phyloP scores from a whole-genome alignment of 345 rosid species.

The Rubroshorea leprosula region DNA sequence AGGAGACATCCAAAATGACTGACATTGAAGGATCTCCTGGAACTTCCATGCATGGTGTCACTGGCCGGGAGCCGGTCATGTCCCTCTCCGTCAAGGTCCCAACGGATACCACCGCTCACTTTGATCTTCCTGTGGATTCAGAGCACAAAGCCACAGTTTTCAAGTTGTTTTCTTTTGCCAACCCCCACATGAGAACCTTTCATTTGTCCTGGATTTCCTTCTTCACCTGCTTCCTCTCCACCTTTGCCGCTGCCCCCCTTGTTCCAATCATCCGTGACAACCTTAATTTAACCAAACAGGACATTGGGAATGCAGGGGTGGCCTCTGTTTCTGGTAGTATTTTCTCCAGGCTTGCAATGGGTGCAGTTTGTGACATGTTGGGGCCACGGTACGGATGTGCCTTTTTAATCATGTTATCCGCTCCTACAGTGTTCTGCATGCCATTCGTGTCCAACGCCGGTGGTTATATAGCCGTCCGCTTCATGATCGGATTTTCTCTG shows the following conservation, averaged over 20 bases:
- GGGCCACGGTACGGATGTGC: conserved; percentile 91
- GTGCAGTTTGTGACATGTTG: conserved; percentile 72
- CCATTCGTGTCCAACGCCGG: conserved; percentile 54
- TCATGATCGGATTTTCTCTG: conserved; percentile 91
- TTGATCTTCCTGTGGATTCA: conserved; percentile 66
- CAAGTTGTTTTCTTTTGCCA: conserved; percentile 60
- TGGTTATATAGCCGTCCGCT: conserved; percentile 66
- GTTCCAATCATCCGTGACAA: conserved; percentile 82
- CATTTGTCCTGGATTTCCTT: conserved; percentile 94
- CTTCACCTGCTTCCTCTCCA: conserved; percentile 80
- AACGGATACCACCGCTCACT: conserved; percentile 57
- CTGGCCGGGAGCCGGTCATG: conserved; percentile 59
- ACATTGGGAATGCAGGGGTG: conserved; percentile 79
- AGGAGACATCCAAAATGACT: conserved; percentile 43
- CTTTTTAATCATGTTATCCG: conserved; percentile 68
- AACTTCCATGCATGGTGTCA: conserved; percentile 77
- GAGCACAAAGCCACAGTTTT: conserved; percentile 82
- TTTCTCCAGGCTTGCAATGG: conserved; percentile 91
- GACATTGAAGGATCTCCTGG: conserved; percentile 56
- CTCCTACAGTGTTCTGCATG: conserved; percentile 89
- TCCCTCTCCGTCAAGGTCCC: conserved; percentile 61
- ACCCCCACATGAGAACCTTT: conserved; percentile 89
- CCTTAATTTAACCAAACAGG: conserved; percentile 59
- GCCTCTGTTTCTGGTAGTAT: conserved; percentile 92
- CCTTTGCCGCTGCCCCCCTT: conserved; percentile 89